phyloP scores from a whole-genome alignment of 179 eudicot species.

The Spergularia azorica region DNA sequence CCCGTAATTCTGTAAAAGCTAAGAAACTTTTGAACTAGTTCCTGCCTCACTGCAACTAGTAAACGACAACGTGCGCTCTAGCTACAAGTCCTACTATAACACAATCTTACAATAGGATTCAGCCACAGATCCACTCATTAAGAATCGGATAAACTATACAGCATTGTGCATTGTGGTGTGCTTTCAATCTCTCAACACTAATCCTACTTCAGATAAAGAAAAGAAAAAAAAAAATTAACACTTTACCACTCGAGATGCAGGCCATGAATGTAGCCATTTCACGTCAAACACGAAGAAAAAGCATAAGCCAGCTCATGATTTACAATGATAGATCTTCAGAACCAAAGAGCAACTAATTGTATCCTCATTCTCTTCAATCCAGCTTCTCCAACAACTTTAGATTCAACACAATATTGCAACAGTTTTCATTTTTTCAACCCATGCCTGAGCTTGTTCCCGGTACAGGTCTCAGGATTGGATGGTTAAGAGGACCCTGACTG shows the following conservation, averaged over 20 bases:
- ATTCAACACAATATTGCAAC: constrained; percentile 8
- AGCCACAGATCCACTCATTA: too few species aligned
- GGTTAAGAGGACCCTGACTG: constrained; percentile 47
- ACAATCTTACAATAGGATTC: too few species aligned
- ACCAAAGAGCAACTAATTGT: background rate
- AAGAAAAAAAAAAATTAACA: background rate
- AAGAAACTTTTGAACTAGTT: too few species aligned
- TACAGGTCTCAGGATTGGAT: constrained; percentile 55
- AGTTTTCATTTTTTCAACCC: constrained; percentile 30
- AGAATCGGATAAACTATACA: too few species aligned
- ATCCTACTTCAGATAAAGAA: background rate
- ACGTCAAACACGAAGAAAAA: background rate
- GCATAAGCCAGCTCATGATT: background rate
- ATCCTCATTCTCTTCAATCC: background rate
- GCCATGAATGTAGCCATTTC: background rate
- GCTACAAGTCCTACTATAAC: too few species aligned
- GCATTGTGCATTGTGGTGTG: background rate
- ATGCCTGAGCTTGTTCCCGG: constrained; percentile 68
- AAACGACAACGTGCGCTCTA: too few species aligned
- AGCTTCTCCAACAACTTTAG: constrained; percentile 1
- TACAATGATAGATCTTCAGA: constrained; percentile 3
- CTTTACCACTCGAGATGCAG: background rate
- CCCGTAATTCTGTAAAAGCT: too few species aligned
- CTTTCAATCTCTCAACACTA: background rate
- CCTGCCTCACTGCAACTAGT: too few species aligned